Percentiles rank a stretch among this genome's conserved stretches.
Conservation (phyloP, 228 moss, liverwort and hornwort genomes). For the Sphagnum magellanicum region DNA sequence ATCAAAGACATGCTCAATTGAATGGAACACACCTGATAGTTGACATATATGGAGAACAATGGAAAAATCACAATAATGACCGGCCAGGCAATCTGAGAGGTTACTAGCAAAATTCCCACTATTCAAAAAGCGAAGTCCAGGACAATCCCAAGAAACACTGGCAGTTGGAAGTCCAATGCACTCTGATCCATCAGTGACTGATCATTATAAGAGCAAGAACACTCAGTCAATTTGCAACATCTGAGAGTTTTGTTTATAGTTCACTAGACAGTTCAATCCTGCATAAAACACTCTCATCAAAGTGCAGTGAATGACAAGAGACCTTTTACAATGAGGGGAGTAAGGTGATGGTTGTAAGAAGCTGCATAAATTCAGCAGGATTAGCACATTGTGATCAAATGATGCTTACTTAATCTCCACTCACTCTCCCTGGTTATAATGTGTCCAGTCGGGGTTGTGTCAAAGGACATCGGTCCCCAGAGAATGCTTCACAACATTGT, state of each 20-base stretch:
- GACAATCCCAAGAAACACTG: slow-evolving; percentile 47
- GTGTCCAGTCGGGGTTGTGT: slow-evolving; percentile 51
- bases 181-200: slow-evolving; percentile 45
- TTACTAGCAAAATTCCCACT: slow-evolving; percentile 39
- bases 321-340: no score
- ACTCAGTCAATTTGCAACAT: slow-evolving; percentile 1
- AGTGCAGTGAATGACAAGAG: no score
- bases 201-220: background rate
- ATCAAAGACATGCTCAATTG: no score
- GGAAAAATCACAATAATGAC: slow-evolving; percentile 27
- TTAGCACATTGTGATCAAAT: no score
- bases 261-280: no score
- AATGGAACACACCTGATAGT: slow-evolving; percentile 25
- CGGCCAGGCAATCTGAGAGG: slow-evolving; percentile 41
- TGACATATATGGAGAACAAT: slow-evolving; percentile 28
- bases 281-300: no score
- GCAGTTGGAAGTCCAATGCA: slow-evolving; percentile 36
- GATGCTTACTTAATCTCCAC: no score
- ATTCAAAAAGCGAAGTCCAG: slow-evolving; percentile 32
- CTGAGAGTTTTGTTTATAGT: background rate
- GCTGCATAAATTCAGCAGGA: background rate
- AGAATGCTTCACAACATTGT: slow-evolving; percentile 40
- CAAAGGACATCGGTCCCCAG: slow-evolving; percentile 56
- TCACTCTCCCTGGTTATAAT: slow-evolving; percentile 43
- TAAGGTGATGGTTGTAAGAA: background rate